These are phyloP conservation scores for Naganishia vishniacii DNA, from an alignment of 768 basidiomycete genomes.

Conservation along the genomic window DNA sequence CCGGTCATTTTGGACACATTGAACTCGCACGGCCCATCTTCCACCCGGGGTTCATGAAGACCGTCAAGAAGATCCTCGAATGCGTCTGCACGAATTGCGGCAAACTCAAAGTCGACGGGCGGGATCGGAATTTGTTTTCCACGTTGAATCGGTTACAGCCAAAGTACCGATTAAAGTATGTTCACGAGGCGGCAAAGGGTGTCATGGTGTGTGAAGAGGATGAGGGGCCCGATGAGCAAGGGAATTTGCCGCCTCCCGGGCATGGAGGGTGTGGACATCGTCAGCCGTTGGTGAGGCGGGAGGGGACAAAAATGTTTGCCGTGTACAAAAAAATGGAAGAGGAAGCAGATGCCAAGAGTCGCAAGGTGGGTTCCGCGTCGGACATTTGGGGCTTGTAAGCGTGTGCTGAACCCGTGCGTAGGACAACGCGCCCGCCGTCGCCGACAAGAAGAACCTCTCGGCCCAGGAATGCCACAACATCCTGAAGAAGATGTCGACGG, in stretches of 20 bases:
- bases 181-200: conserved; percentile 43
- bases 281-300: conserved; percentile 85
- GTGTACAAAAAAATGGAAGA: conserved; percentile 93
- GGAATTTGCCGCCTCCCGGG: conserved; percentile 56
- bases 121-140: conserved; percentile 15
- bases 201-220: conserved; percentile 75
- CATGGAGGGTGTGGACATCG: conserved; percentile 95
- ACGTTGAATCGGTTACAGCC: conserved; percentile 27
- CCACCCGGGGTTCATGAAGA: conserved; percentile 93
- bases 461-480: conserved; percentile 86
- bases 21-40: conserved; percentile 96
- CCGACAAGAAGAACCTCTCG: conserved; percentile 57
- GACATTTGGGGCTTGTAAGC: too few relatives aligned
- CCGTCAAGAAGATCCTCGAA: conserved; percentile 99
- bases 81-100: conserved; percentile 98
- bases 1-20: conserved; percentile 98
- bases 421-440: conserved; percentile 40
- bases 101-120: conserved; percentile 87
- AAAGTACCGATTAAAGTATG: conserved; percentile 48
- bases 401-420: conserved; percentile 29
- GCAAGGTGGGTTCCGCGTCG: conserved; percentile 20
- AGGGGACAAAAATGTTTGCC: conserved; percentile 87
- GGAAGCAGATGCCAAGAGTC: conserved; percentile 57
- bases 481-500: conserved; percentile 90
- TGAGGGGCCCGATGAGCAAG: conserved; percentile 66